These are phyloP conservation scores for Teunomyces stri DNA, from an alignment of 805 yeast species.

Conservation along the genomic window DNA sequence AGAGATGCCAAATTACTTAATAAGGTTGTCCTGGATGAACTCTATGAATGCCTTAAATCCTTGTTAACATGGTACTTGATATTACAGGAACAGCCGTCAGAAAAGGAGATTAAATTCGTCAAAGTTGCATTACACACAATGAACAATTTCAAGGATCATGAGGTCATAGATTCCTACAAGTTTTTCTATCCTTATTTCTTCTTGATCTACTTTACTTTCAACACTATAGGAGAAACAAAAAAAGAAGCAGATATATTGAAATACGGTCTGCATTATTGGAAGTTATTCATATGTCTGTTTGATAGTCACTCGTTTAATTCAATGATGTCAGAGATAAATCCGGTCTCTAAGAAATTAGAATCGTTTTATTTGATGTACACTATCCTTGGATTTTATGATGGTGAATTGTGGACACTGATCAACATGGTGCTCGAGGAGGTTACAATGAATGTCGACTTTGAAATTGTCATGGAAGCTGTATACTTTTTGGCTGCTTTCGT, in stretches of 20 bases:
- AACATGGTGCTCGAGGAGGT: constrained; percentile 16
- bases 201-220: constrained; percentile 6
- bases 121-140: constrained; percentile 8
- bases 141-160: constrained; percentile 7
- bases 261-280: constrained; percentile 9
- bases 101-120: constrained; percentile 15
- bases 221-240: neutral
- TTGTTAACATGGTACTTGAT: constrained; percentile 33
- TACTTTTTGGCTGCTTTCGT: constrained; percentile 14
- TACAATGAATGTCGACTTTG: constrained; percentile 7
- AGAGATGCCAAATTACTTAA: constrained; percentile 8
- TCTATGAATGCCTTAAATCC: constrained; percentile 17
- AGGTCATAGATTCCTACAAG: neutral
- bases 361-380: constrained; percentile 20
- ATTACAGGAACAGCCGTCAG: constrained; percentile 25
- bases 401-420: constrained; percentile 29
- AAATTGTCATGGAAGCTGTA: constrained; percentile 16
- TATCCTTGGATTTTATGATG: constrained; percentile 11
- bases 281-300: constrained; percentile 9
- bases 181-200: constrained; percentile 18
- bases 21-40: constrained; percentile 8
- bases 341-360: constrained; percentile 12
- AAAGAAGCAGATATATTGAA: neutral
- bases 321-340: neutral
- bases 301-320: constrained; percentile 12